Percentiles rank a stretch among this genome's conserved stretches.
phyloP scores from a whole-genome alignment of 2,329 filamentous ascomycete species.

The Neopestalotiopsis rosae region DNA sequence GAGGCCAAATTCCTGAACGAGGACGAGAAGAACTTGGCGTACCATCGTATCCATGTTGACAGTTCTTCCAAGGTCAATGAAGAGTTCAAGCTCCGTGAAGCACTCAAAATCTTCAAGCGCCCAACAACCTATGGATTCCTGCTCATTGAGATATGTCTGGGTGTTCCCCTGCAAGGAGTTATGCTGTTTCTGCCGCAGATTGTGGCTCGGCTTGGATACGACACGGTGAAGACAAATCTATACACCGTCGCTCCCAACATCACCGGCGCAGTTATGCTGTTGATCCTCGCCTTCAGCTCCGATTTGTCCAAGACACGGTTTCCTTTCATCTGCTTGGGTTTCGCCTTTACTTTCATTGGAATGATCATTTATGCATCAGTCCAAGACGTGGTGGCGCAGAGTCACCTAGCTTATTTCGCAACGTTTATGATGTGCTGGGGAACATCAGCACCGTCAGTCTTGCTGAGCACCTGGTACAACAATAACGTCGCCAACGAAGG shows the following conservation, averaged over 20 bases:
- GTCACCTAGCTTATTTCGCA: conserved; percentile 75
- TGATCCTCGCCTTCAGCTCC: conserved; percentile 74
- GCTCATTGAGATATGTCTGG: conserved; percentile 62
- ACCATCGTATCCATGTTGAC: conserved; percentile 77
- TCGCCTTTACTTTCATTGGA: conserved; percentile 75
- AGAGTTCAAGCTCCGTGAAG: conserved; percentile 55
- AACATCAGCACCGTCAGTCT: conserved; percentile 74
- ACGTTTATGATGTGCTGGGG: conserved; percentile 87
- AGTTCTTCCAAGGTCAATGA: conserved; percentile 67
- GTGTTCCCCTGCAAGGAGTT: conserved; percentile 62
- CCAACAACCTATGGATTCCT: conserved; percentile 56
- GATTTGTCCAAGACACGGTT: conserved; percentile 71
- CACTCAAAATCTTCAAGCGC: conserved; percentile 56
- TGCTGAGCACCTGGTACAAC: conserved; percentile 73
- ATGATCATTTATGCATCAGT: conserved; percentile 82
- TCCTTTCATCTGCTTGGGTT: conserved; percentile 77
- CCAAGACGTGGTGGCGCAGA: conserved; percentile 61
- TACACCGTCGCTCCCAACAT: conserved; percentile 84
- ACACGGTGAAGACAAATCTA: conserved; percentile 70
- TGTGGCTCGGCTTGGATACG: conserved; percentile 52
- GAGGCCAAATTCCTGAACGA: conserved; percentile 69
- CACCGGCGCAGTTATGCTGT: conserved; percentile 70
- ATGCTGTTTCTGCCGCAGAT: conserved; percentile 61
- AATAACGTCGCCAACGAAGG: conserved; percentile 84
- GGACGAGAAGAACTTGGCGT: conserved; percentile 71